Evolutionary conservation across 805 yeast genomes (phyloP), one percentile per base, ranked within the genome.

Genomic region (Candida alai): DNA sequence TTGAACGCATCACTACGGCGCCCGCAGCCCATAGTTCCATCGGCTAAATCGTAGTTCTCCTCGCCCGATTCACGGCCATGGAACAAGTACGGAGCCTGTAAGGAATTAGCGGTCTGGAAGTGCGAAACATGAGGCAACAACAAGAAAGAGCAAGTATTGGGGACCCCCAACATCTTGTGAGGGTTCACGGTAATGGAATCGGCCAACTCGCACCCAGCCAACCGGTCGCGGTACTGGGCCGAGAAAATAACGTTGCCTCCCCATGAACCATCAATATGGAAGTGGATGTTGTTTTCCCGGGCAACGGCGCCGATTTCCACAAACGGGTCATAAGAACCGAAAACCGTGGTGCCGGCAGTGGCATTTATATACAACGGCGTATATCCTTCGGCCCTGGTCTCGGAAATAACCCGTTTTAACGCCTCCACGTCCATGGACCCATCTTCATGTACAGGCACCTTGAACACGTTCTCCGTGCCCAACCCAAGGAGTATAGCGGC

Each of bases 1-100:
- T 85, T 85, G 54, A 85, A 62, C 3, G 90, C 74, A 54, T 86
- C 95, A 0, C 93, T 78, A 35, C 95, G 70, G 45, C 95, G 74
- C 10, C 95, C 95, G 54, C 95, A 85, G 6, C 94, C 95, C 89
- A 86, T 80, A 2, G 95, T 86, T 10, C 93, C 94, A 54, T 84
- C 90, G 1, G 90, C 95, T 36, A 85, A 70, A 46, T 85, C 95
- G 49, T 65, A 82, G 54, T 74, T 77, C 17, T 73, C 82, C 19
- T 73, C 82, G 4, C 65, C 74, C 9, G 57, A 54, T 30, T 64
- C 68, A 16, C 68, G 47, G 4, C 70, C 69, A 51, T 85, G 95
- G 70, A 84, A 85, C 27, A 85, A 60, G 52, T 85, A 86, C 4
- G 93, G 93, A 0, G 95, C 95, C 20, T 70, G 63, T 32, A 86